Base-by-base conservation (phyloP, 169 alveolate species). In the Hammondia hammondi region DNA sequence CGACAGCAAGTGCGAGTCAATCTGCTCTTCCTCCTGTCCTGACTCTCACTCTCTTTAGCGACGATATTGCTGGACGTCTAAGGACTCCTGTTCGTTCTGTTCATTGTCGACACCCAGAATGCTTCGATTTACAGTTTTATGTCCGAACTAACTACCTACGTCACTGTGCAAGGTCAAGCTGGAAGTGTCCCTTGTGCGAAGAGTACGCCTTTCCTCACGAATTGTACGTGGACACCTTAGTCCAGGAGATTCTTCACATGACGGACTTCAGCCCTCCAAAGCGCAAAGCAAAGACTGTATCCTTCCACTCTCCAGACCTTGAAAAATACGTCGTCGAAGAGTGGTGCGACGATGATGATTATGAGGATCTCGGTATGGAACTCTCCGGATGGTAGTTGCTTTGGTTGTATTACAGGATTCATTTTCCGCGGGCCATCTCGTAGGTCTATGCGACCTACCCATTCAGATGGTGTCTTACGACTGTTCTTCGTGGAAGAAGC, bases 171-270 rank as follows among this genome's bases (percentile, higher is more conserved):
- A 39, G 32, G 56, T 39, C 48, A 6, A 77, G 87, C 87, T 77
- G 87, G 87, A 77, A 77, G 48, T 77, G 87, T 77, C 87, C 87
- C 19, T 12, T 77, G 56, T 77, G 87, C 87, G 87, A 77, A 39
- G 87, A 77, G 48, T 77, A 77, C 87, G 87, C 87, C 10, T 77
- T 77, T 32, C 87, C 87, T 32, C 43, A 77, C 48, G 87, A 77
- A 46, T 24, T 77, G 32, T 77, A 77, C 48, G 87, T 77, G 21
- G 87, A 77, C 87, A 77, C 87, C 87, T 39, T 77, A 46, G 48
- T 77, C 24, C 87, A 77, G 48, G 87, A 77, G 87, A 77, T 77
- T 32, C 48, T 77, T 17, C 87, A 77, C 46, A 39, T 77, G 87
- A 77, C 87, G 27, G 46, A 77, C 32, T 77, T 77, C 48, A 19